A percentile compares a stretch with the other conserved stretches of the same genome.
Evolutionary conservation across 2,329 filamentous ascomycete genomes (phyloP).

Genomic region (Pestalotiopsis sp.): DNA sequence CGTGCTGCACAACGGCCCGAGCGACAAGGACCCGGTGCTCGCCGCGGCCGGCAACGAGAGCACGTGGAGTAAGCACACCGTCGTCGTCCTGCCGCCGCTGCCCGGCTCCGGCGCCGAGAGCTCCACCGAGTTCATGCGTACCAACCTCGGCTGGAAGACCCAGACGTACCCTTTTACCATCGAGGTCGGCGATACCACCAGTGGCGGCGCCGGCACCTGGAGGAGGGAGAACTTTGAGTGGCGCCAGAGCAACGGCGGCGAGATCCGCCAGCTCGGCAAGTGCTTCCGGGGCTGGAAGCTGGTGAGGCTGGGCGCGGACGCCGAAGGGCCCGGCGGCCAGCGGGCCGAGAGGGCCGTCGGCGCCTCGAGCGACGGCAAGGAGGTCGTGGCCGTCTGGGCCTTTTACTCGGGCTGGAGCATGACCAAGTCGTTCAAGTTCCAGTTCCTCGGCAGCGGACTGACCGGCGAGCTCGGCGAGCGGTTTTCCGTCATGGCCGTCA

Average conservation of each 20-base stretch:
- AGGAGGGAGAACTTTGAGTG: conserved; percentile 29
- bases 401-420: conserved; percentile 18
- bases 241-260: conserved; percentile 24
- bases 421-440: conserved; percentile 27
- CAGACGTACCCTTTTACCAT: conserved; percentile 18
- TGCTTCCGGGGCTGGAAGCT: conserved; percentile 27
- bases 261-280: conserved; percentile 20
- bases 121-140: conserved; percentile 10
- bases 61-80: not conserved
- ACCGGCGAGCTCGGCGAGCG: conserved; percentile 25
- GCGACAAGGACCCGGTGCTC: conserved; percentile 19
- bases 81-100: conserved; percentile 9
- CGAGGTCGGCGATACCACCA: conserved; percentile 18
- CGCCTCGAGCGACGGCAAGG: conserved; percentile 24
- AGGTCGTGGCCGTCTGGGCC: conserved; percentile 26
- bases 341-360: not conserved
- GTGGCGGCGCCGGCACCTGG: not conserved
- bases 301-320: conserved; percentile 19
- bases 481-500: conserved; percentile 23
- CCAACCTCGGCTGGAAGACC: conserved; percentile 8
- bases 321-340: not conserved
- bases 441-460: conserved; percentile 24
- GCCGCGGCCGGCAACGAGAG: conserved; percentile 15
- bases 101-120: not conserved
- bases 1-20: conserved; percentile 22